Base-by-base conservation (phyloP, 176 grass and related monocot genomes). In the Saccharum spontaneum region DNA sequence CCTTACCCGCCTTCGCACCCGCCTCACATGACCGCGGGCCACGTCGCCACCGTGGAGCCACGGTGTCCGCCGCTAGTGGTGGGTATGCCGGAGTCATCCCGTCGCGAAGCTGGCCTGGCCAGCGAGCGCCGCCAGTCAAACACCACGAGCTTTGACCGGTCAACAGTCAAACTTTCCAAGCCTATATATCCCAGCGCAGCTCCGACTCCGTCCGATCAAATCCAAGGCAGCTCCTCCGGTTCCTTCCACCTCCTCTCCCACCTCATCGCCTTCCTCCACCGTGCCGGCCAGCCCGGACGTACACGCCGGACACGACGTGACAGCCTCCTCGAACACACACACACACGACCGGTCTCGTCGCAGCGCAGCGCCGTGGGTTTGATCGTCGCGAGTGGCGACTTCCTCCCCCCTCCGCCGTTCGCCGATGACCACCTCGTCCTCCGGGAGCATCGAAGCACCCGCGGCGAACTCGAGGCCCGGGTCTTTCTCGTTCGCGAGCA, bases 141-240 rank as follows among this genome's bases (percentile, higher is more conserved):
- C 67, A 4, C 48, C 92, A 97, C 92, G 89, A 93, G 92, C 65
- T 97, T 94, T 92, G 95, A 97, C 92, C 3, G 6, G 93, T 95
- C 84, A 88, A 92, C 79, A 76, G 93, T 95, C 93, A 95, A 95
- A 90, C n/a, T 80, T 92, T 86, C 85, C 43, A 86, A 88, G 69
- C 73, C 87, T 88, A 92, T 92, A 92, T 92, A 95, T 73, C 3
- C 20, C 54, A 31, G 39, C 17, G 63, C 46, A 72, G n/a, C 83
- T 71, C 88, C 64, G 28, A 28, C 28, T 28, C 79, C 70, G 84
- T 90, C 88, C 88, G 69, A 41, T 61, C 80, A 69, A 69, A 61
- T 15, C 76, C 82, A 84, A 78, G 28, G 80, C 30, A 76, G 80
- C 44, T 24, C 28, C 28, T 28, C 49, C 36, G 16, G 52, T 20